These are phyloP conservation scores for Rachicladosporium sp. DNA, from an alignment of 2,329 filamentous ascomycete species.

Conservation along the genomic window DNA sequence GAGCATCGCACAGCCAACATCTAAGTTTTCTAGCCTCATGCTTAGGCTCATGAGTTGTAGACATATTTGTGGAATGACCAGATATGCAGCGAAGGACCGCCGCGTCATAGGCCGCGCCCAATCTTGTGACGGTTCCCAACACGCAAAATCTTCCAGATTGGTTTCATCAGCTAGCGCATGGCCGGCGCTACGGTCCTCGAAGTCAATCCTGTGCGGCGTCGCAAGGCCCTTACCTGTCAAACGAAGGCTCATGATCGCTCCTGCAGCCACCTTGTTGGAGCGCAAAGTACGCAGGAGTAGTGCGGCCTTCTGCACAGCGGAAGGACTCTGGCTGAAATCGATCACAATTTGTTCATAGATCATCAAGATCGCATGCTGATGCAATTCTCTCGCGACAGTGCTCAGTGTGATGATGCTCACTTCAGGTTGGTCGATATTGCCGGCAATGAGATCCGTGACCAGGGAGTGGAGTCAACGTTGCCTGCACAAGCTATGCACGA, in stretches of 20 bases:
- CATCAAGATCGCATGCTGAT: slow-evolving; percentile 2
- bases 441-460: slow-evolving; percentile 4
- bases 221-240: slow-evolving; percentile 2
- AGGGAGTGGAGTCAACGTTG: not conserved
- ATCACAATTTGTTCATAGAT: slow-evolving; percentile 2
- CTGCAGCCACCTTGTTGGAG: slow-evolving; percentile 1
- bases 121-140: too few relatives aligned
- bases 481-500: too few relatives aligned
- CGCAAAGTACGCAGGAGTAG: slow-evolving; percentile 3
- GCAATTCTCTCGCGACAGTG: slow-evolving; percentile 1
- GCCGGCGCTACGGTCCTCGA: not conserved
- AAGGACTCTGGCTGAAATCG: not conserved
- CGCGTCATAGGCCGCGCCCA: not conserved
- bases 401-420: not conserved
- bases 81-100: not conserved
- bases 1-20: slow-evolving; percentile 3
- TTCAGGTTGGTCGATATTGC: not conserved
- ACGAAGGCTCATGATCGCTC: not conserved
- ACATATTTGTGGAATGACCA: not conserved
- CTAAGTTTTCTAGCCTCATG: not conserved
- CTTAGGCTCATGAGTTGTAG: not conserved
- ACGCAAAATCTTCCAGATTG: too few relatives aligned
- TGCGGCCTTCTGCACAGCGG: not conserved
- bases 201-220: not conserved
- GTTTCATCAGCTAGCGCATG: too few relatives aligned